Evolutionary conservation across 2,329 filamentous ascomycete species (phyloP).

Genomic region (Epichloe uncinata): DNA sequence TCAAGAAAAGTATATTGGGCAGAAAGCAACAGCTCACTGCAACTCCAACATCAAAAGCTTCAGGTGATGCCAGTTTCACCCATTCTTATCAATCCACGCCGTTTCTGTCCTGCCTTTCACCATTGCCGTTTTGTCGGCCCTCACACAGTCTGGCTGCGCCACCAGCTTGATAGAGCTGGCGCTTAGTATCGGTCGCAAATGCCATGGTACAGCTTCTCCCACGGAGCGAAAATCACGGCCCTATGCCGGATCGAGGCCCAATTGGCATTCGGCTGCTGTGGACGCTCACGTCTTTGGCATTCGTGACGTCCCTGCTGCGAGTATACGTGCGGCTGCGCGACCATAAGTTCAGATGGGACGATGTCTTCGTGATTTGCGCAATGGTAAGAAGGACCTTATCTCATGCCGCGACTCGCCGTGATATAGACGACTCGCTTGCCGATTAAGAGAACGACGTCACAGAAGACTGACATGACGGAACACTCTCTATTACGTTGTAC

Average conservation of each 20-base stretch:
- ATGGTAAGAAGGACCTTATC: constrained; percentile 5
- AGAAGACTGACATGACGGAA: too few relatives aligned
- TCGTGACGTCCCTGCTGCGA: constrained; percentile 7
- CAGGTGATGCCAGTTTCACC: too few relatives aligned
- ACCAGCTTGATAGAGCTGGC: neutral
- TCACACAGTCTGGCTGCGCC: neutral
- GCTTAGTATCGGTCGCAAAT: neutral
- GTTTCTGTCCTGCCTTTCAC: too few relatives aligned
- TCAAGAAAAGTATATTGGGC: too few relatives aligned
- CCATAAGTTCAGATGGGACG: constrained; percentile 10
- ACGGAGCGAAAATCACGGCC: neutral
- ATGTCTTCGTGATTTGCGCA: constrained; percentile 10
- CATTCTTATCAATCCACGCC: too few relatives aligned
- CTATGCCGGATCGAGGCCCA: constrained; percentile 8
- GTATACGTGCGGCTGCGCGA: constrained; percentile 6
- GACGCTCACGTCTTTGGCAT: constrained; percentile 9
- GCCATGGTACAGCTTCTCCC: neutral
- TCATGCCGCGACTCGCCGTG: neutral
- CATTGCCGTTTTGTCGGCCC: too few relatives aligned
- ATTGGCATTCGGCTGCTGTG: constrained; percentile 7
- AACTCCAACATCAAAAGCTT: too few relatives aligned
- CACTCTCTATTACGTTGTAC: neutral
- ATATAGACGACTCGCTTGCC: too few relatives aligned
- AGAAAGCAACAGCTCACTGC: too few relatives aligned
- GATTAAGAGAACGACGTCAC: too few relatives aligned